These are phyloP conservation scores for Xylaria cubensis DNA, from an alignment of 495 filamentous ascomycete species.

Conservation along the genomic window DNA sequence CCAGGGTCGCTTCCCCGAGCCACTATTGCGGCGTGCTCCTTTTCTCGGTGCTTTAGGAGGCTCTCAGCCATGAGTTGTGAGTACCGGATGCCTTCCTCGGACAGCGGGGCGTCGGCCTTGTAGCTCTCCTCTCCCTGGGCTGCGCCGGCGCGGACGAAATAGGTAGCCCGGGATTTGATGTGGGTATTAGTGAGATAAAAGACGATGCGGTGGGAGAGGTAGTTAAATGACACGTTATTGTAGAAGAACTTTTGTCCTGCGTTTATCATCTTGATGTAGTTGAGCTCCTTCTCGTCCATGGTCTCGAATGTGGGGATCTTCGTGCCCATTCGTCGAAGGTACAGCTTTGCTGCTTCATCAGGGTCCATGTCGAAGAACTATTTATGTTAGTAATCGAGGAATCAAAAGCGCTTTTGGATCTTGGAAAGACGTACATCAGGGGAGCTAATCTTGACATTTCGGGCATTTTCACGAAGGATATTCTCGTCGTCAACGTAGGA, in stretches of 20 bases:
- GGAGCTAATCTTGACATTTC: conserved; percentile 97
- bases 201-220: conserved; percentile 93
- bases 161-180: conserved; percentile 91
- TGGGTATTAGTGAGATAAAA: conserved; percentile 98
- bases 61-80: conserved; percentile 86
- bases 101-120: conserved; percentile 86
- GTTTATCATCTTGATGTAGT: conserved; percentile 99
- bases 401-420: background rate
- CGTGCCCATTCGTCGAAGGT: conserved; percentile 84
- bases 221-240: conserved; percentile 95
- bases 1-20: conserved; percentile 70
- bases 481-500: conserved; percentile 90
- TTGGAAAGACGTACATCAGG: conserved; percentile 71
- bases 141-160: conserved; percentile 82
- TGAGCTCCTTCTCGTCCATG: conserved; percentile 91
- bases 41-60: conserved; percentile 79
- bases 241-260: conserved; percentile 90
- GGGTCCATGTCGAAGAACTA: conserved; percentile 89
- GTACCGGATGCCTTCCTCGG: conserved; percentile 82
- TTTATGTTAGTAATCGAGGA: conserved; percentile 35
- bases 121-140: conserved; percentile 81
- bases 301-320: conserved; percentile 97
- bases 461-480: conserved; percentile 96
- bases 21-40: conserved; percentile 73
- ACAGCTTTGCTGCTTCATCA: conserved; percentile 89